These are phyloP conservation scores for Hypoxylon cercidicola DNA, from an alignment of 495 filamentous ascomycete species.

Conservation along the genomic window DNA sequence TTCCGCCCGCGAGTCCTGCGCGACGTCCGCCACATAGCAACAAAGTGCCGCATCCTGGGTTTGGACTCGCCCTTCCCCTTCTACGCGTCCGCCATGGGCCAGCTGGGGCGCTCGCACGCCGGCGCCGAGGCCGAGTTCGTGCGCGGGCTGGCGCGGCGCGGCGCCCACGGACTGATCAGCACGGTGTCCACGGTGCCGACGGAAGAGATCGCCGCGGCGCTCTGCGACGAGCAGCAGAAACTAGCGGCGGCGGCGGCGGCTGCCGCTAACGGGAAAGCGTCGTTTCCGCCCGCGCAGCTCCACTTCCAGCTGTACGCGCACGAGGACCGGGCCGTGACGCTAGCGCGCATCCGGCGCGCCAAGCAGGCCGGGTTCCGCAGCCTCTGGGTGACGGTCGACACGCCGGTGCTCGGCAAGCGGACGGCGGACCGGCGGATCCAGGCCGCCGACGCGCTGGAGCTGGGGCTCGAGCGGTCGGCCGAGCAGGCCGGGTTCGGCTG, in stretches of 20 bases:
- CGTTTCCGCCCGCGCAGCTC: constrained; percentile 60
- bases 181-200: constrained; percentile 54
- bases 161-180: constrained; percentile 50
- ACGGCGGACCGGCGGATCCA: constrained; percentile 58
- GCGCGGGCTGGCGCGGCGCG: constrained; percentile 44
- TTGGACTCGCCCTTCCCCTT: constrained; percentile 76
- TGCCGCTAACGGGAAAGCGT: no score
- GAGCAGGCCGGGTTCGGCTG: constrained; percentile 40
- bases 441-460: constrained; percentile 60
- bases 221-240: constrained; percentile 36
- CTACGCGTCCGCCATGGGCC: constrained; percentile 83
- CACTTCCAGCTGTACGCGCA: constrained; percentile 79
- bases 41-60: constrained; percentile 79
- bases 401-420: constrained; percentile 67
- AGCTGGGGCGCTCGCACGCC: constrained; percentile 70
- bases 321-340: constrained; percentile 65
- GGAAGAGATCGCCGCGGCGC: constrained; percentile 53
- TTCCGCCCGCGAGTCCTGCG: constrained; percentile 81
- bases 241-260: no score
- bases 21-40: constrained; percentile 77
- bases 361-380: constrained; percentile 65
- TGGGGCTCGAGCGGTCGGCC: constrained; percentile 45
- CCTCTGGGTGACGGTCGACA: constrained; percentile 72
- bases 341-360: constrained; percentile 69
- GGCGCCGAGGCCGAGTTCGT: constrained; percentile 81